A percentile compares a stretch with the other conserved stretches of the same genome.
These are phyloP conservation scores for Aspergillus arachidicola DNA, from an alignment of 2,329 filamentous ascomycete genomes.

Conservation along the genomic window DNA sequence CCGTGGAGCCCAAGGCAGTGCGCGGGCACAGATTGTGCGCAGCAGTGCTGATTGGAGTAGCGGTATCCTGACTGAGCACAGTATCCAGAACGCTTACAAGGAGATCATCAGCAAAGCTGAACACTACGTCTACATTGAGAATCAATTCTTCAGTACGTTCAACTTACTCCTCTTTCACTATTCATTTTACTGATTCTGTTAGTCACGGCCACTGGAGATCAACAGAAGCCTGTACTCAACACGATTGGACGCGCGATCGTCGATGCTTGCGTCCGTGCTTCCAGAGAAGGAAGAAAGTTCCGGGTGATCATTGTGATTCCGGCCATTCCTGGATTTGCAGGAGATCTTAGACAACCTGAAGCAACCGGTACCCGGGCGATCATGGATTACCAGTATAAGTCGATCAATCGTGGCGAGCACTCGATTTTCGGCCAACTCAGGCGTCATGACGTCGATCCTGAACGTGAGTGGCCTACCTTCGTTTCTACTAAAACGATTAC, in stretches of 20 bases:
- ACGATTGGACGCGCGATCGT: slow-evolving; percentile 87
- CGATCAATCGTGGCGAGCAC: slow-evolving; percentile 85
- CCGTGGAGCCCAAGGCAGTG: slow-evolving; percentile 67
- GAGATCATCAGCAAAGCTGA: slow-evolving; percentile 85
- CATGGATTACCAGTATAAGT: slow-evolving; percentile 99
- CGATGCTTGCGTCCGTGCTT: slow-evolving; percentile 80
- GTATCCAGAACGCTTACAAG: slow-evolving; percentile 81
- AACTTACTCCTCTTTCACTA: neutral
- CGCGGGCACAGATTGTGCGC: slow-evolving; percentile 82
- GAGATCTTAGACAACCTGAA: slow-evolving; percentile 80
- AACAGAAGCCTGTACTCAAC: slow-evolving; percentile 85
- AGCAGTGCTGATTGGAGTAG: slow-evolving; percentile 94
- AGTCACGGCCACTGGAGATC: slow-evolving; percentile 84
- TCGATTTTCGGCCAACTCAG: slow-evolving; percentile 83
- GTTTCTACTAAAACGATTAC: slow-evolving; percentile 40
- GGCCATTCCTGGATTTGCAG: slow-evolving; percentile 89
- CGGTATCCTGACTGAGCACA: slow-evolving; percentile 81
- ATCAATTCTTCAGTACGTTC: slow-evolving; percentile 84
- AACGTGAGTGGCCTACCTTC: slow-evolving; percentile 29
- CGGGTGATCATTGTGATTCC: slow-evolving; percentile 88
- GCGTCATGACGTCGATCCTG: slow-evolving; percentile 74
- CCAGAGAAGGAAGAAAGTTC: slow-evolving; percentile 83
- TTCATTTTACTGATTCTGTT: slow-evolving; percentile 23
- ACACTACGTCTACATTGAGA: slow-evolving; percentile 97
- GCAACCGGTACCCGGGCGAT: slow-evolving; percentile 88